Evolutionary conservation across 805 yeast genomes (phyloP).

Genomic region (Groenewaldozyma tartarivorans): DNA sequence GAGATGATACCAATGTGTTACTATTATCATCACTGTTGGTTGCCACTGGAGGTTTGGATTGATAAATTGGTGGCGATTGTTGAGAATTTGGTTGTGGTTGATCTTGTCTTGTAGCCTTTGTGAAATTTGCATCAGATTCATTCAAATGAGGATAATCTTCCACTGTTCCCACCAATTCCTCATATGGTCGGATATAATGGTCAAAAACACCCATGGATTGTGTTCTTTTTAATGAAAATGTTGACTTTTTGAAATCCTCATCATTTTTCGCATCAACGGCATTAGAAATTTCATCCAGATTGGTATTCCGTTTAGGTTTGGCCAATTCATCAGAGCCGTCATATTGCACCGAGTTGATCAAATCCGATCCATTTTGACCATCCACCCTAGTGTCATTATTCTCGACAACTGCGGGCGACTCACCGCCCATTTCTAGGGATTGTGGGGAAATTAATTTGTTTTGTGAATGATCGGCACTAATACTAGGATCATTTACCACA

Average conservation of each 20-base stretch:
- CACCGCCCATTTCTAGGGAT: too few species aligned
- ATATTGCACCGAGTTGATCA: too few species aligned
- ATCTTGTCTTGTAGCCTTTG: neutral
- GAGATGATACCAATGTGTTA: neutral
- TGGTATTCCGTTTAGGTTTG: conserved; percentile 11
- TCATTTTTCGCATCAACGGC: conserved; percentile 64
- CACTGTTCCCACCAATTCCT: conserved; percentile 25
- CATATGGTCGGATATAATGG: conserved; percentile 33
- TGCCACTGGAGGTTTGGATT: neutral
- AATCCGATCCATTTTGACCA: too few species aligned
- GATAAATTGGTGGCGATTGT: neutral
- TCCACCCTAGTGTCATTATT: too few species aligned
- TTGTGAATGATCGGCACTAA: too few species aligned
- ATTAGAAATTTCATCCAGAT: conserved; percentile 29
- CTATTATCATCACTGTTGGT: neutral
- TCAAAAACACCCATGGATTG: conserved; percentile 75
- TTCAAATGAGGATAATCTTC: conserved; percentile 19
- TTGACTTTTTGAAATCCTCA: conserved; percentile 56
- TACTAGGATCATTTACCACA: too few species aligned
- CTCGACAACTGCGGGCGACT: too few species aligned
- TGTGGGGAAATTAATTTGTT: too few species aligned
- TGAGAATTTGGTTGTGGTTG: neutral
- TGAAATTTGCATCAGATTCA: neutral
- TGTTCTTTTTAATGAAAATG: conserved; percentile 71
- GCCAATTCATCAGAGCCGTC: too few species aligned